Conservation (phyloP, 805 yeast species). For the Starmerella bombicola region DNA sequence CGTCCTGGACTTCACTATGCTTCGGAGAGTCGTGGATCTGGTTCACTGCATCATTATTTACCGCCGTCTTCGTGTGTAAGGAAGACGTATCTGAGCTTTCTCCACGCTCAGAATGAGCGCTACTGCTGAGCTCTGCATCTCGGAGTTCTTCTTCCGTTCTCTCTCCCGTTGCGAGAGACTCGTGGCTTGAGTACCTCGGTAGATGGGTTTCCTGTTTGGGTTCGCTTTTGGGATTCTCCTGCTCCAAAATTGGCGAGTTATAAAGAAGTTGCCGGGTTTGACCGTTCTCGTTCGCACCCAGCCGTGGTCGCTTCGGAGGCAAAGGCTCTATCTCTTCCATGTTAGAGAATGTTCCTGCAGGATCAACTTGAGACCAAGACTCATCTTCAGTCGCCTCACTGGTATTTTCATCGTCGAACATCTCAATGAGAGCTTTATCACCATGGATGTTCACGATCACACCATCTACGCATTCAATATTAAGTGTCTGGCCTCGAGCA, state of each 20-base stretch:
- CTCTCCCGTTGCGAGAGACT: neutral
- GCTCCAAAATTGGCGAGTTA: too few species aligned
- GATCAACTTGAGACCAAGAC: conserved; percentile 11
- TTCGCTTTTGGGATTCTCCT: neutral
- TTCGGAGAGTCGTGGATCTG: neutral
- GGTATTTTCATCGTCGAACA: conserved; percentile 34
- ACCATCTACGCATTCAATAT: conserved; percentile 50
- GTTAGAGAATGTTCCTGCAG: neutral
- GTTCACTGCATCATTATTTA: neutral
- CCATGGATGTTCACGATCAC: conserved; percentile 61
- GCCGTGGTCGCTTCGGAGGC: neutral
- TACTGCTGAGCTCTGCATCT: neutral
- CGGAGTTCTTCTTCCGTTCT: neutral
- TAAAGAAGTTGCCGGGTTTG: too few species aligned
- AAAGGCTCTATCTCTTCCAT: neutral
- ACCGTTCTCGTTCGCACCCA: neutral
- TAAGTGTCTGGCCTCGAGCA: conserved; percentile 48
- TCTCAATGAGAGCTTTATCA: conserved; percentile 43
- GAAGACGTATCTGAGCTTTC: neutral
- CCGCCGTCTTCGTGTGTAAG: neutral
- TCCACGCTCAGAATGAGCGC: neutral
- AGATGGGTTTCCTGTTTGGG: neutral
- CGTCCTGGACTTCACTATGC: neutral
- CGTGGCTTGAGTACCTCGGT: neutral
- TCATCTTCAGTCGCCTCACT: conserved; percentile 36